phyloP scores from a whole-genome alignment of 495 filamentous ascomycete genomes.

The Talaromyces stipitatus region DNA sequence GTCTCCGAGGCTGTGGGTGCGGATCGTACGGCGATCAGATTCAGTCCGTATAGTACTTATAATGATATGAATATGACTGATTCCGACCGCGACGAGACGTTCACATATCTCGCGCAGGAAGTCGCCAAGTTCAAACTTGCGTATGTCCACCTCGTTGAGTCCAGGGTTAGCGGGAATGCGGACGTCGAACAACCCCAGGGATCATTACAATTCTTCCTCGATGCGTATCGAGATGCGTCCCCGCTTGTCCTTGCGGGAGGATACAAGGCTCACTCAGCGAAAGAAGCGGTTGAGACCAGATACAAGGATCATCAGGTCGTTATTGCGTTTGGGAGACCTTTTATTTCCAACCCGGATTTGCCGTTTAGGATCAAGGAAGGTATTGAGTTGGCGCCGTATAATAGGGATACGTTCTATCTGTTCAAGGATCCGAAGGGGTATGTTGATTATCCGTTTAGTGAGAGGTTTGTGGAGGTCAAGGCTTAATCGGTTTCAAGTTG shows the following conservation, averaged over 20 bases:
- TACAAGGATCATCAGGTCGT: conserved; percentile 32
- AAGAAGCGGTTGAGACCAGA: conserved; percentile 42
- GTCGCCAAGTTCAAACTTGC: conserved; percentile 38
- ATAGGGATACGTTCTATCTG: conserved; percentile 53
- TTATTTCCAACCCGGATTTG: conserved; percentile 67
- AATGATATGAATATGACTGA: conserved; percentile 63
- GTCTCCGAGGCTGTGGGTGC: conserved; percentile 58
- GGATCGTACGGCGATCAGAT: conserved; percentile 52
- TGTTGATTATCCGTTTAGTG: conserved; percentile 44
- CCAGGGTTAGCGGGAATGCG: conserved; percentile 17
- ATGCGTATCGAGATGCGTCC: neutral
- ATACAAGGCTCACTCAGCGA: conserved; percentile 40
- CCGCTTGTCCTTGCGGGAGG: conserved; percentile 57
- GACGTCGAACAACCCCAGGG: conserved; percentile 39
- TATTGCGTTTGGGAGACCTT: conserved; percentile 56
- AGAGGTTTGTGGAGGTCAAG: conserved; percentile 3
- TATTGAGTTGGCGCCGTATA: conserved; percentile 47
- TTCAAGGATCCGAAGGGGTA: conserved; percentile 47
- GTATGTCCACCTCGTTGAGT: conserved; percentile 59
- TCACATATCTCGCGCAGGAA: conserved; percentile 44
- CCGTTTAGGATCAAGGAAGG: conserved; percentile 52
- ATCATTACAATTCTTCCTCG: conserved; percentile 19
- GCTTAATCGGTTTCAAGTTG: neutral
- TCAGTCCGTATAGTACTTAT: conserved; percentile 58
- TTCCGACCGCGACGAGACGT: conserved; percentile 48